A percentile compares a stretch with the other conserved stretches of the same genome.
Conservation (phyloP, 768 basidiomycete genomes). For the Aureoboletus auriporus region DNA sequence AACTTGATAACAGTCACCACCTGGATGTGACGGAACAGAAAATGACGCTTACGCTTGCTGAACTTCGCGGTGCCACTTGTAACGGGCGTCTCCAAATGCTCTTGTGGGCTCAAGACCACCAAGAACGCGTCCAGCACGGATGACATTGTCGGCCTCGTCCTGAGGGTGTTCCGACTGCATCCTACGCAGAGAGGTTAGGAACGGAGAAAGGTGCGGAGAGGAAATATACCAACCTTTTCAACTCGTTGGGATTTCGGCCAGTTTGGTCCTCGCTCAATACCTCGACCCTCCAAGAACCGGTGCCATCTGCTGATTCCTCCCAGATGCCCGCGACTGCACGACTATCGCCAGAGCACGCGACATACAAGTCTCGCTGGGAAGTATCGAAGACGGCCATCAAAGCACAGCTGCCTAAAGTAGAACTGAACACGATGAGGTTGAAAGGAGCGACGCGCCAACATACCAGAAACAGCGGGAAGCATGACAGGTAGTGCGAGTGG, state of each 20-base stretch:
- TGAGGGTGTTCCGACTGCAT: constrained; percentile 80
- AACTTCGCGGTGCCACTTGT: constrained; percentile 77
- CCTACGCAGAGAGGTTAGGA: constrained; percentile 33
- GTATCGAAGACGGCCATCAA: constrained; percentile 87
- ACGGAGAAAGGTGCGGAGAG: background rate
- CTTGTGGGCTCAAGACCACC: constrained; percentile 85
- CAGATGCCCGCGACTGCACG: constrained; percentile 94
- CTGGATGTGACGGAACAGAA: background rate
- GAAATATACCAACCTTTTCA: constrained; percentile 57
- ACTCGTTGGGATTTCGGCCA: constrained; percentile 83
- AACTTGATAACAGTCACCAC: constrained; percentile 27
- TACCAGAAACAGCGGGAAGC: constrained; percentile 77
- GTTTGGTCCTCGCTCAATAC: constrained; percentile 97
- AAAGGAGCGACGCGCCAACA: constrained; percentile 10
- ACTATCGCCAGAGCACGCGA: constrained; percentile 91
- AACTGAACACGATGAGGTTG: constrained; percentile 10
- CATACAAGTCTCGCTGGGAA: constrained; percentile 74
- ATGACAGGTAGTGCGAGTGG: constrained; percentile 69
- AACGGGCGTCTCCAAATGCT: constrained; percentile 86
- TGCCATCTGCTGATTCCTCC: constrained; percentile 61
- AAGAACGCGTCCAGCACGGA: constrained; percentile 76
- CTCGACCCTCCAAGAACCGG: constrained; percentile 85
- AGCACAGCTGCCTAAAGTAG: constrained; percentile 75
- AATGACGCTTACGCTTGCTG: constrained; percentile 58
- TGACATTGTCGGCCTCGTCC: constrained; percentile 68